These are phyloP conservation scores for Dothideomycetes sp. DNA, from an alignment of 2,329 filamentous ascomycete genomes.

Conservation along the genomic window DNA sequence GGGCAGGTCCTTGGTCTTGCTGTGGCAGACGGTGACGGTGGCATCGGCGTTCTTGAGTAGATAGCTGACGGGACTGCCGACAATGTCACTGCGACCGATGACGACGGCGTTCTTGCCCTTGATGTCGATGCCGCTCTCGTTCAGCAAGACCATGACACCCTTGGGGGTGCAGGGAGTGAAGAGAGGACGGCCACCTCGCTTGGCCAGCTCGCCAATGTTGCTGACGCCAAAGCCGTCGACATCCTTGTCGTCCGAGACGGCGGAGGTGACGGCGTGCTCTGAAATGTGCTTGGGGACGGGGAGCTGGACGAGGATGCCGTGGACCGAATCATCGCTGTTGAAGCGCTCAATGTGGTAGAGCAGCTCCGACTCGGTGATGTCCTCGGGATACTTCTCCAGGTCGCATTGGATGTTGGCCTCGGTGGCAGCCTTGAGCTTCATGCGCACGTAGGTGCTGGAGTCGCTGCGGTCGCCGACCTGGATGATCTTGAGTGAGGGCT, in stretches of 20 bases:
- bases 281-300: conserved; percentile 83
- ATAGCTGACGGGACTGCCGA: conserved; percentile 93
- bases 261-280: conserved; percentile 82
- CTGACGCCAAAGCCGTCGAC: conserved; percentile 91
- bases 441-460: conserved; percentile 96
- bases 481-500: conserved; percentile 85
- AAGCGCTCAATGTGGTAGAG: conserved; percentile 69
- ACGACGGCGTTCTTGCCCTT: conserved; percentile 91
- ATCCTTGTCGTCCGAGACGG: conserved; percentile 89
- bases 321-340: conserved; percentile 78
- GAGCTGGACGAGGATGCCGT: conserved; percentile 89
- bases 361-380: conserved; percentile 75
- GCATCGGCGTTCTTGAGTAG: conserved; percentile 91
- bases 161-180: conserved; percentile 96
- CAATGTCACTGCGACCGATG: conserved; percentile 90
- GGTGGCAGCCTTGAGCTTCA: conserved; percentile 95
- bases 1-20: conserved; percentile 66
- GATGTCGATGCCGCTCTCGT: conserved; percentile 73
- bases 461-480: conserved; percentile 94
- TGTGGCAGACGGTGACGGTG: conserved; percentile 94
- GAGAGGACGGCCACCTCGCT: conserved; percentile 78
- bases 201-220: conserved; percentile 95
- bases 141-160: conserved; percentile 86
- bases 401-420: conserved; percentile 92
- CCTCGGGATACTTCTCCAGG: conserved; percentile 71